Evolutionary conservation across 305 asterid genomes (phyloP).

Genomic region (Stenogyne calaminthoides): DNA sequence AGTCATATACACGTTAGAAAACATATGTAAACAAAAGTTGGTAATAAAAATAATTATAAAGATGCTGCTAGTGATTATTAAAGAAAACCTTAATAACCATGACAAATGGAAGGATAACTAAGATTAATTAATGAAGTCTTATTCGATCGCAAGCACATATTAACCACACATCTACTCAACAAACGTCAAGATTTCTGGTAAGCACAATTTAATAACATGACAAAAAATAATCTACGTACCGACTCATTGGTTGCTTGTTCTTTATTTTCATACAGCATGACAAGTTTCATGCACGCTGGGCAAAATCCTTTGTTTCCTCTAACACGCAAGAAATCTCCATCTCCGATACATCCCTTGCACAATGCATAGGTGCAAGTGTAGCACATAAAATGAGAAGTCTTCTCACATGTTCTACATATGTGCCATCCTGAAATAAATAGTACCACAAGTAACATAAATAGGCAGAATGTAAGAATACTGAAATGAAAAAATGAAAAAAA

Average conservation of each 20-base stretch:
- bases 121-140: constrained; percentile 1
- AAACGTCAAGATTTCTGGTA: constrained; percentile 8
- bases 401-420: constrained; percentile 88
- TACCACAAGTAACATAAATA: constrained; percentile 32
- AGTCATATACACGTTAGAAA: constrained; percentile 4
- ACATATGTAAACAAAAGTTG: constrained; percentile 3
- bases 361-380: constrained; percentile 93
- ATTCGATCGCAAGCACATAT: neutral
- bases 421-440: constrained; percentile 89
- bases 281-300: constrained; percentile 82
- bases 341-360: constrained; percentile 84
- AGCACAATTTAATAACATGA: constrained; percentile 9
- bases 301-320: constrained; percentile 93
- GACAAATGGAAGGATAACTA: neutral
- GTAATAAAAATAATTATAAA: neutral
- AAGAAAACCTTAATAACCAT: neutral
- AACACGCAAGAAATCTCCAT: constrained; percentile 66
- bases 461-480: constrained; percentile 8
- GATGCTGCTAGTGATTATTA: neutral
- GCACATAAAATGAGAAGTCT: constrained; percentile 78
- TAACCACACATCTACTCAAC: constrained; percentile 3
- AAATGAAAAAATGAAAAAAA: neutral
- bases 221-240: constrained; percentile 51
- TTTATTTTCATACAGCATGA: constrained; percentile 84
- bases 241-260: constrained; percentile 63